phyloP scores from a whole-genome alignment of 768 basidiomycete genomes.

The Rhodotorula kratochvilovae region DNA sequence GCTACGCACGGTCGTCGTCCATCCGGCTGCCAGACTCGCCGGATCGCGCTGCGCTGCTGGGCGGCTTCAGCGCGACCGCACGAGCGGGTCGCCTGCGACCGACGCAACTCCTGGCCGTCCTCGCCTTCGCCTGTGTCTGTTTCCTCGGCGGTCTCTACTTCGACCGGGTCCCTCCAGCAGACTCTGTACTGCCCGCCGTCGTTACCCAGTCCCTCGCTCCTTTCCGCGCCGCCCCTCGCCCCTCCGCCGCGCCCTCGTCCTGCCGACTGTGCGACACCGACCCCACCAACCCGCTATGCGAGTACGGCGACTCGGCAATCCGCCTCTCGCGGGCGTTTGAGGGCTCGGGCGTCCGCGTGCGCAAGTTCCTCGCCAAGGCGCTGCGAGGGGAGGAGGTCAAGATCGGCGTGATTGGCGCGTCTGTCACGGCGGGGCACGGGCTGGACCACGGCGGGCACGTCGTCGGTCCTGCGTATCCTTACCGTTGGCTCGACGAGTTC shows the following conservation, averaged over 20 bases:
- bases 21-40: not conserved
- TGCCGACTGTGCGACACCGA: slow-evolving; percentile 5
- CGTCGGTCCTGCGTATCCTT: not conserved
- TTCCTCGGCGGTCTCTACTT: not conserved
- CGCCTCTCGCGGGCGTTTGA: slow-evolving; percentile 35
- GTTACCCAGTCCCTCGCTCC: not conserved
- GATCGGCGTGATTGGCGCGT: slow-evolving; percentile 40
- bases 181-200: not conserved
- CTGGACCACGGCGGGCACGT: not conserved
- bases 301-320: slow-evolving; percentile 37
- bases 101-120: too few relatives aligned
- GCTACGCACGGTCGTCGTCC: not conserved
- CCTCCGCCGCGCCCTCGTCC: not conserved
- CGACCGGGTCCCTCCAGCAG: not conserved
- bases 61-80: not conserved
- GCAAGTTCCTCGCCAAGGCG: slow-evolving; percentile 37
- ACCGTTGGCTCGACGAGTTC: not conserved
- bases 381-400: slow-evolving; percentile 33
- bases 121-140: not conserved
- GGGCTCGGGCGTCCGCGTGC: slow-evolving; percentile 30
- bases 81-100: not conserved
- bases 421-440: slow-evolving; percentile 26
- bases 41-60: not conserved
- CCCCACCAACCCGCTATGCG: slow-evolving; percentile 29
- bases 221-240: not conserved